Evolutionary conservation across 768 basidiomycete species (phyloP), one percentile per base, ranked within the genome.

Genomic region (Pulveroboletus ravenelii): DNA sequence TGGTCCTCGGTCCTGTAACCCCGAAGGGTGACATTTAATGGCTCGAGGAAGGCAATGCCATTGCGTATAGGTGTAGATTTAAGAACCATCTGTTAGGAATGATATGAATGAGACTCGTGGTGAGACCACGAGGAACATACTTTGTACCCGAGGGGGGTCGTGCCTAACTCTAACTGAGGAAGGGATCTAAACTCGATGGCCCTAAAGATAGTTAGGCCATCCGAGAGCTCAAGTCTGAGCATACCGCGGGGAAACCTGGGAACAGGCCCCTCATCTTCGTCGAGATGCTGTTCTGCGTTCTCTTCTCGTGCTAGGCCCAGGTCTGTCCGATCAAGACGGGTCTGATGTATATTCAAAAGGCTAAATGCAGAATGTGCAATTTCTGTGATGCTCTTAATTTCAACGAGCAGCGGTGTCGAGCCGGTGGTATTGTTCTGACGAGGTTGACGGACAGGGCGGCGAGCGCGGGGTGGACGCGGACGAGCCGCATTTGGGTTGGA

Each of bases 171-270:
- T 17, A 97, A 56, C 39, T 80, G 74, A 1, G 80, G 78, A 27
- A 96, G 63, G 20, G 74, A 69, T 47, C 78, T 79, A 55, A 85
- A 91, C 62, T 97, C 94, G 54, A 94, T 82, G 3, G 88, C 94
- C 32, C 77, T 76, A 30, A 94, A 65, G 3, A 69, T 75, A 2
- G 73, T 77, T 13, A 71, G 64, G n/a, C 94, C 94, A 64, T 97
- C 94, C 46, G 80, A 84, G 45, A 96, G 66, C 56, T 84, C 75
- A 27, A 96, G 74, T 39, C 71, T 77, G 49, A 96, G 73, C 83
- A 90, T 92, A 29, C 82, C 79, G 46, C 91, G 71, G 4, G 91
- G 83, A 66, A 92, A 97, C 49, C 78, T 84, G 3, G 91, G 92
- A 45, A 92, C 76, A 1, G 85, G 85, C 0, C 85, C 88, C 64